Evolutionary conservation across 495 filamentous ascomycete species (phyloP).

Genomic region (Daldinia childiae): DNA sequence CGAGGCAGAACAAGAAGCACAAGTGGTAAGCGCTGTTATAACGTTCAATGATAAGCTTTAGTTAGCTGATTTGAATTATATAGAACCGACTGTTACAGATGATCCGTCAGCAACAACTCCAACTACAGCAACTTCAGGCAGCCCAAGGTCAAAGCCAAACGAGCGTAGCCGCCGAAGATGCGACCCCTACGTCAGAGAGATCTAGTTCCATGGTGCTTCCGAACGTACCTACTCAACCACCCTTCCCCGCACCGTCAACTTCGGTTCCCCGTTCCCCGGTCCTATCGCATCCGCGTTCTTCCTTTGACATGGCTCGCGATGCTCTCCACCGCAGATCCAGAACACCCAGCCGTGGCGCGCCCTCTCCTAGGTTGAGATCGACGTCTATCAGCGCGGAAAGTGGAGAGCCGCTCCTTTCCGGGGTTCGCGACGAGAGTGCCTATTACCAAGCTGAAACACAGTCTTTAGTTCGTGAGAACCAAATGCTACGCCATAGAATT

Average conservation of each 20-base stretch:
- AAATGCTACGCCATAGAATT: slow-evolving; percentile 87
- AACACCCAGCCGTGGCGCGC: slow-evolving; percentile 65
- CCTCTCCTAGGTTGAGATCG: slow-evolving; percentile 62
- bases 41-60: background rate
- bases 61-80: slow-evolving; percentile 14
- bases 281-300: slow-evolving; percentile 64
- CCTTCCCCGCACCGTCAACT: slow-evolving; percentile 38
- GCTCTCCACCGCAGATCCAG: slow-evolving; percentile 63
- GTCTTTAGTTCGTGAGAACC: slow-evolving; percentile 88
- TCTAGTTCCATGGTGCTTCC: slow-evolving; percentile 59
- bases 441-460: slow-evolving; percentile 94
- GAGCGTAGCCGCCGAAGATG: slow-evolving; percentile 71
- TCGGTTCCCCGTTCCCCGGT: slow-evolving; percentile 63
- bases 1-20: slow-evolving; percentile 93
- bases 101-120: slow-evolving; percentile 87
- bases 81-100: slow-evolving; percentile 89
- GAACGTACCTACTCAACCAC: slow-evolving; percentile 31
- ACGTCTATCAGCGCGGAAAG: slow-evolving; percentile 64
- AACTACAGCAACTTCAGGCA: slow-evolving; percentile 73
- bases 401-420: slow-evolving; percentile 55
- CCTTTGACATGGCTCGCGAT: slow-evolving; percentile 65
- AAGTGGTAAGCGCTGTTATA: slow-evolving; percentile 70
- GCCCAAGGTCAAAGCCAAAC: slow-evolving; percentile 55
- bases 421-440: slow-evolving; percentile 77
- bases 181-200: slow-evolving; percentile 71